phyloP scores from a whole-genome alignment of 192 early-diverging fungal species.

The Gonapodya prolifera region DNA sequence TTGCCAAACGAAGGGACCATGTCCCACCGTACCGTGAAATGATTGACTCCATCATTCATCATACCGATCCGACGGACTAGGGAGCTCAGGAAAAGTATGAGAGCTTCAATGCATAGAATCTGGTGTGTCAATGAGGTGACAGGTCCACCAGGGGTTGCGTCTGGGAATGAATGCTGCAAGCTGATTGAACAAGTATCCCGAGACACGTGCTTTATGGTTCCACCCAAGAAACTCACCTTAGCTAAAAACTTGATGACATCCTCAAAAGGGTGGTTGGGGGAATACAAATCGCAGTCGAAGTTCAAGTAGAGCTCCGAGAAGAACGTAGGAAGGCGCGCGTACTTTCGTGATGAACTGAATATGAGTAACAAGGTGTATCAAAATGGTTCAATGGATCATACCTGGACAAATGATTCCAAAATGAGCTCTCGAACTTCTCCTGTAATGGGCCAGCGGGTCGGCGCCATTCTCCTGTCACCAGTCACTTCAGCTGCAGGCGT shows the following conservation, averaged over 20 bases:
- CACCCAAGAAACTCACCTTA: conserved; percentile 31
- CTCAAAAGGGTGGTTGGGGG: conserved; percentile 73
- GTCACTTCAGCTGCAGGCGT: not conserved
- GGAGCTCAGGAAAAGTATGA: conserved; percentile 55
- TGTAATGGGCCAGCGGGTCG: conserved; percentile 19
- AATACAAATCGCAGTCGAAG: conserved; percentile 78
- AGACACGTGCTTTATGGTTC: conserved; percentile 6
- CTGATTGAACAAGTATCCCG: not conserved
- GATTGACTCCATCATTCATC: too few species aligned
- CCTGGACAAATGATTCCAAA: conserved; percentile 61
- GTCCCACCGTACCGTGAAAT: too few species aligned
- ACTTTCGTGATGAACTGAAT: conserved; percentile 20
- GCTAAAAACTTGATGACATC: conserved; percentile 64
- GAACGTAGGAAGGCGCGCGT: conserved; percentile 60
- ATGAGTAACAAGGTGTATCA: too few species aligned
- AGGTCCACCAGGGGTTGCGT: conserved; percentile 47
- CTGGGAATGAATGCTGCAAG: conserved; percentile 51
- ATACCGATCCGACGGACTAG: conserved; percentile 51
- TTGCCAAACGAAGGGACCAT: not conserved
- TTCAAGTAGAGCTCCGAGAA: conserved; percentile 85
- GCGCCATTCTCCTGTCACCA: not conserved
- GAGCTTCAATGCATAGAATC: conserved; percentile 54
- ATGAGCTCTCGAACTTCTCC: conserved; percentile 77
- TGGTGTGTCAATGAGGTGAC: conserved; percentile 38
- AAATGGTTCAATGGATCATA: conserved; percentile 4